Conservation (phyloP, 495 filamentous ascomycete species). For the Xylaria palmicola region DNA sequence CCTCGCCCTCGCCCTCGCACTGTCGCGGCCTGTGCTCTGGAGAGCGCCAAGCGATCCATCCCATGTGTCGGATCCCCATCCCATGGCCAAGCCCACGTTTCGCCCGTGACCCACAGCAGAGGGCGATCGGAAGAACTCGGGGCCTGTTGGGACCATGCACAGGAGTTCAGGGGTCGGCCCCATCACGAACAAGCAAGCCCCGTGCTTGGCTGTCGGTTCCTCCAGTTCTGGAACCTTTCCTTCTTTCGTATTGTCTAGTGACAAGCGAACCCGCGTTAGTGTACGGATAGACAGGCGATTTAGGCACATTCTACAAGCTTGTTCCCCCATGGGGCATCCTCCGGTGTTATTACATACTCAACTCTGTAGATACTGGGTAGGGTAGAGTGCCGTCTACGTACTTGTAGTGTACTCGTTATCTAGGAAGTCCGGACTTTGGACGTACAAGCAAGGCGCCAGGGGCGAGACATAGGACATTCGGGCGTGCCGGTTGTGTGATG, state of each 20-base stretch:
- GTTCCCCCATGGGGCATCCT: not conserved
- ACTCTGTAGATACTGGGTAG: no score
- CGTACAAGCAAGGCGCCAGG: not conserved
- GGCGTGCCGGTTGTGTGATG: constrained; percentile 7
- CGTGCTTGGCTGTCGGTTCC: not conserved
- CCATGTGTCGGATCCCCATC: constrained; percentile 2
- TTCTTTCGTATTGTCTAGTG: not conserved
- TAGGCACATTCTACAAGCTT: no score
- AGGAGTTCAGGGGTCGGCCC: not conserved
- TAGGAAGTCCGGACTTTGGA: not conserved
- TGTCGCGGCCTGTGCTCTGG: not conserved
- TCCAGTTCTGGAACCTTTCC: constrained; percentile 13
- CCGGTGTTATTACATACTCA: no score
- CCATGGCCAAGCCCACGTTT: not conserved
- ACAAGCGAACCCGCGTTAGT: not conserved
- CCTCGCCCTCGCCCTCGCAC: not conserved
- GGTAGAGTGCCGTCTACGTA: no score
- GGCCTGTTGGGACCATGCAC: not conserved
- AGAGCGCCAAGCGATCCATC: constrained; percentile 6
- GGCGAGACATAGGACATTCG: not conserved
- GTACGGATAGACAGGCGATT: not conserved
- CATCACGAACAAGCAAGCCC: not conserved
- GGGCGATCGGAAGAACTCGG: constrained; percentile 17
- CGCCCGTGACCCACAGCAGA: not conserved
- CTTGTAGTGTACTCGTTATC: no score